Evolutionary conservation across 140 eudicot species (phyloP).

Genomic region (Senecio squalidus): DNA sequence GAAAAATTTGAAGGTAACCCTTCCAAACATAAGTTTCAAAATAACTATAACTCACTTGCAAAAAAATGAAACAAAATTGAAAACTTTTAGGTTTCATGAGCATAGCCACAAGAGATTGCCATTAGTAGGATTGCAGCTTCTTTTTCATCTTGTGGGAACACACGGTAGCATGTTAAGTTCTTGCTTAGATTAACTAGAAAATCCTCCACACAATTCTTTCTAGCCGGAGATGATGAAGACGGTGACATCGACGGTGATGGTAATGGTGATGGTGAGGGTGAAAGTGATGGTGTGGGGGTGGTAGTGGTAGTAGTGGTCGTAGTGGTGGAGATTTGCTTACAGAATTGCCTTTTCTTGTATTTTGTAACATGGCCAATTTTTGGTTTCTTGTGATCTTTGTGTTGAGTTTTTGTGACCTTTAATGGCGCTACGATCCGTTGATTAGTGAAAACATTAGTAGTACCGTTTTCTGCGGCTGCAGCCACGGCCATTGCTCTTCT

Average conservation of each 20-base stretch:
- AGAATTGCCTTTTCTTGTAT: conserved; percentile 23
- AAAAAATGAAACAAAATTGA: not conserved
- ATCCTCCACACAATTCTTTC: conserved; percentile 40
- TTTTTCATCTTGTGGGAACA: conserved; percentile 45
- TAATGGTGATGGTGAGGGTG: not conserved
- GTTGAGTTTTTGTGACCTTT: conserved; percentile 19
- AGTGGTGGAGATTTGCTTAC: conserved; percentile 7
- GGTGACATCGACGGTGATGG: conserved; percentile 1
- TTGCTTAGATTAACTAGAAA: conserved; percentile 31
- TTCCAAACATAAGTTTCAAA: conserved; percentile 6
- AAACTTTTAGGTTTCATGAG: conserved; percentile 24
- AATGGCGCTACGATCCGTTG: conserved; percentile 4
- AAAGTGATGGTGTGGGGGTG: conserved; percentile 6
- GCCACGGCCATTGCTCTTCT: conserved; percentile 50
- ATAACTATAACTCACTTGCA: conserved; percentile 23
- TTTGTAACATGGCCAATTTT: conserved; percentile 17
- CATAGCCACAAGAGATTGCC: conserved; percentile 55
- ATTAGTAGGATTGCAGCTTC: conserved; percentile 62
- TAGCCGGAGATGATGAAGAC: conserved; percentile 4
- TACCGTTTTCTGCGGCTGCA: conserved; percentile 24
- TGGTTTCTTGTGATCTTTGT: conserved; percentile 26
- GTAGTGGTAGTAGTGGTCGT: not conserved
- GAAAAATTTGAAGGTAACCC: conserved; percentile 6
- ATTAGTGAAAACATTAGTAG: not conserved
- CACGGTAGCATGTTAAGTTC: conserved; percentile 23